Base-by-base conservation (phyloP, 106 monocot genomes). In the Dendrobium catenatum region DNA sequence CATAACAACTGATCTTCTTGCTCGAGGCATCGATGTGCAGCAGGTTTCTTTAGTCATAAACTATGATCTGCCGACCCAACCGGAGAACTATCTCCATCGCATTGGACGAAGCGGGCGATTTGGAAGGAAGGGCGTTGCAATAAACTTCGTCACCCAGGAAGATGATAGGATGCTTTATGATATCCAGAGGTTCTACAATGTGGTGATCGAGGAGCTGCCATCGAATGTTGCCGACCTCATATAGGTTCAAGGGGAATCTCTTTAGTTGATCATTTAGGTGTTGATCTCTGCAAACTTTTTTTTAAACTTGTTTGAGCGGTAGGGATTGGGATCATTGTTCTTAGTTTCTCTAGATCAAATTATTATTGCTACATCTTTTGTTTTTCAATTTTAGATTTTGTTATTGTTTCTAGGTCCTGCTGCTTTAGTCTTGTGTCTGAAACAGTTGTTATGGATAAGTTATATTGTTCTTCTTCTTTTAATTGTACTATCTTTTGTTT, bases 121-220 rank as follows among this genome's bases (percentile, higher is more conserved):
- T 18, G 90, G 90, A 11, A 81, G 90, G 66, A 90, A 90, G 80
- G 90, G 90, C 73, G 90, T 90, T 22, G 90, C 90, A n/a, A 90
- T 90, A 42, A 90, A 90, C 29, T 90, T 90, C 77, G 90, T 88
- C 24, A 88, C 90, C 11, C 78, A 84, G 31, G 88, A 88, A 8
- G 90, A 90, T 41, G 88, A 85, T n/a, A 78, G 86, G 77, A 90
- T 90, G 90, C 88, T 90, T 9, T 86, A 76, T 48, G 90, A 90
- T 31, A 90, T 90, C 80, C 90, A 90, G 82, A 86, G 80, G 83
- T 90, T 90, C 68, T 90, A 90, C 85, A 90, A 90, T 15, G 90
- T 88, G 77, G 76, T 81, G 26, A 68, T 90, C 29, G 88, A 90
- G 82, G 90, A 90, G 79, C 82, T 88, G 66, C 88, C 88, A 0